These are phyloP conservation scores for Glarea lozoyensis DNA, from an alignment of 495 filamentous ascomycete species.

Conservation along the genomic window DNA sequence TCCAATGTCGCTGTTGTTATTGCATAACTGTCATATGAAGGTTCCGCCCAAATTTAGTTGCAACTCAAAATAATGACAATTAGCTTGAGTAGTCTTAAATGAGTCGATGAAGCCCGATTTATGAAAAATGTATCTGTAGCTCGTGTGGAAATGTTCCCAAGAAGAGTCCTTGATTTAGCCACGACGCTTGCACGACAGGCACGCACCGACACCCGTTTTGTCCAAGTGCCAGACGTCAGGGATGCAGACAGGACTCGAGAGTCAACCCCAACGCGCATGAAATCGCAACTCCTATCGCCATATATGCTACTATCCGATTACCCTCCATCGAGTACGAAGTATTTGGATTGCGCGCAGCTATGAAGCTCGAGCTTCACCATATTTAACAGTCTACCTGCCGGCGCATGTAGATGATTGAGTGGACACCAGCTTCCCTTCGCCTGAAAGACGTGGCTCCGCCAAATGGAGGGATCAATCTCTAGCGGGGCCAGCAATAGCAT, in stretches of 20 bases:
- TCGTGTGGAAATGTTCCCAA: too few relatives aligned
- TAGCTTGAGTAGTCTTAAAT: too few relatives aligned
- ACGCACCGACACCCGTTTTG: background rate
- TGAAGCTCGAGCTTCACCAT: slow-evolving; percentile 3
- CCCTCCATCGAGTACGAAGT: too few relatives aligned
- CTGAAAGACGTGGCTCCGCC: slow-evolving; percentile 21
- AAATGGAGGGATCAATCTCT: slow-evolving; percentile 22
- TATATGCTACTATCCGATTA: background rate
- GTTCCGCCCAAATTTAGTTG: too few relatives aligned
- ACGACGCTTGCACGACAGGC: background rate
- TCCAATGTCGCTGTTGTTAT: too few relatives aligned
- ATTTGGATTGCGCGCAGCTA: slow-evolving; percentile 3
- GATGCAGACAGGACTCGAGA: background rate
- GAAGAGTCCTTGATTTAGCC: too few relatives aligned
- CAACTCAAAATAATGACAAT: too few relatives aligned
- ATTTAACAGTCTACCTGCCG: background rate
- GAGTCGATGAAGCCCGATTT: too few relatives aligned
- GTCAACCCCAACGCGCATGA: background rate
- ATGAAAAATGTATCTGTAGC: too few relatives aligned
- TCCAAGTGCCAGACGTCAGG: background rate
- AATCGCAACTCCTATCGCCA: background rate
- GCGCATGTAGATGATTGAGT: slow-evolving; percentile 13
- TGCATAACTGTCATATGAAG: too few relatives aligned
- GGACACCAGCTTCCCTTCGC: background rate
- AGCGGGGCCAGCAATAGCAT: slow-evolving; percentile 21